These are phyloP conservation scores for Sophora flavescens DNA, from an alignment of 306 rosid genomes.

Conservation along the genomic window DNA sequence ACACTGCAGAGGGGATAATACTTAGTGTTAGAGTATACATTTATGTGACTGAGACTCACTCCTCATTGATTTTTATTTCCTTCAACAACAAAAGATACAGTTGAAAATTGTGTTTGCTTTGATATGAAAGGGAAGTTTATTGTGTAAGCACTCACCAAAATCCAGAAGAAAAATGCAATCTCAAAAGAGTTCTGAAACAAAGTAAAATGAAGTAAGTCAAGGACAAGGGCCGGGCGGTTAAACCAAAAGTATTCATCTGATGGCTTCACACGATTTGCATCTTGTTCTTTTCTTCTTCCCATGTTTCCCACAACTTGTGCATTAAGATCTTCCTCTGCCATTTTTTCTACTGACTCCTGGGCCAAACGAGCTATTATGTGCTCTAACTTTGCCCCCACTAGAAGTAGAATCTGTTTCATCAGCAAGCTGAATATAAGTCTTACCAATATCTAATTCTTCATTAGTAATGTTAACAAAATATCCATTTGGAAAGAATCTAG, in stretches of 20 bases:
- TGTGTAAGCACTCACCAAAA: slow-evolving; percentile 64
- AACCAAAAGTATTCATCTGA: slow-evolving; percentile 89
- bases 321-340: slow-evolving; percentile 11
- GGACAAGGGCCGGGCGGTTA: slow-evolving; percentile 63
- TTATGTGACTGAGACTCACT: neutral
- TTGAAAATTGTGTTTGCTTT: slow-evolving; percentile 17
- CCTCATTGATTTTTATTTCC: neutral
- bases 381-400: slow-evolving; percentile 95
- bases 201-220: slow-evolving; percentile 83
- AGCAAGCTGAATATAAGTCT: slow-evolving; percentile 29
- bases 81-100: neutral
- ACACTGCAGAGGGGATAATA: slow-evolving; percentile 55
- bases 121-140: slow-evolving; percentile 30
- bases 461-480: slow-evolving; percentile 35
- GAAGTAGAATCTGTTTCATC: slow-evolving; percentile 76
- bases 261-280: slow-evolving; percentile 60
- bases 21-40: neutral
- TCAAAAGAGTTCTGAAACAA: slow-evolving; percentile 92
- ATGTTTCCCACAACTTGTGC: slow-evolving; percentile 11
- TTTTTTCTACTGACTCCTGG: slow-evolving; percentile 53
- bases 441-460: slow-evolving; percentile 33
- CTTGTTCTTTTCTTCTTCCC: neutral
- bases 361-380: slow-evolving; percentile 77
- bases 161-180: slow-evolving; percentile 97
- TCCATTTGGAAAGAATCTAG: slow-evolving; percentile 16